These are phyloP conservation scores for Colletotrichum karsti DNA, from an alignment of 2,329 filamentous ascomycete genomes.

Conservation along the genomic window DNA sequence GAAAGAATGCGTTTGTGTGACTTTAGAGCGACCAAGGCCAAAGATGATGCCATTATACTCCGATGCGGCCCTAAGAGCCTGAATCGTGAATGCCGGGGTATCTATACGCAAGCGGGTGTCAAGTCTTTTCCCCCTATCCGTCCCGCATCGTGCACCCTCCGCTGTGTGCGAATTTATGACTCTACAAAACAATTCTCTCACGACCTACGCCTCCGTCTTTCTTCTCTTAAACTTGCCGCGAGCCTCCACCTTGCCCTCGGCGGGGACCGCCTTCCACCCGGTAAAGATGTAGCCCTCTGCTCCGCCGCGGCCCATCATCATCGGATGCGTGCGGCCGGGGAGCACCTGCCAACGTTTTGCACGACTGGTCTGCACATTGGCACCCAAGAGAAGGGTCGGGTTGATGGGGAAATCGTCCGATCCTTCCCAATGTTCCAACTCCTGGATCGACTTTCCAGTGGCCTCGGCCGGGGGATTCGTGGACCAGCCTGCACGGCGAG, in stretches of 20 bases:
- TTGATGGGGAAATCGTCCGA: constrained; percentile 85
- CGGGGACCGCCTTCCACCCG: constrained; percentile 81
- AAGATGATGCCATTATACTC: constrained; percentile 22
- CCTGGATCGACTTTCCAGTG: constrained; percentile 52
- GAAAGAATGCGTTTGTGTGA: background rate
- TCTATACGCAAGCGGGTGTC: constrained; percentile 13
- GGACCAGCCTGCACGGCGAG: constrained; percentile 80
- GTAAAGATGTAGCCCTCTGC: constrained; percentile 93
- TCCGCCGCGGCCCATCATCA: constrained; percentile 90
- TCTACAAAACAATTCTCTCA: background rate
- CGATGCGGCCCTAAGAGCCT: background rate
- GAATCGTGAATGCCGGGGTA: constrained; percentile 16
- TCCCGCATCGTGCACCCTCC: background rate
- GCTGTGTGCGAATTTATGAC: background rate
- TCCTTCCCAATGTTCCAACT: constrained; percentile 66
- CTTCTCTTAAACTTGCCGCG: constrained; percentile 81
- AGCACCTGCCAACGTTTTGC: constrained; percentile 89
- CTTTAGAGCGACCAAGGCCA: constrained; percentile 21
- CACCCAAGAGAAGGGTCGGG: constrained; percentile 82
- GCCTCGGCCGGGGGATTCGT: constrained; percentile 57
- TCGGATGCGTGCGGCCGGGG: constrained; percentile 88
- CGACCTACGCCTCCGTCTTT: constrained; percentile 58
- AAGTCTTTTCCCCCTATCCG: background rate
- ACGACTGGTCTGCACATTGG: constrained; percentile 82
- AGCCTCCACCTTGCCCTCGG: constrained; percentile 82